phyloP scores from a whole-genome alignment of 805 yeast genomes.

The Candida michaelii region DNA sequence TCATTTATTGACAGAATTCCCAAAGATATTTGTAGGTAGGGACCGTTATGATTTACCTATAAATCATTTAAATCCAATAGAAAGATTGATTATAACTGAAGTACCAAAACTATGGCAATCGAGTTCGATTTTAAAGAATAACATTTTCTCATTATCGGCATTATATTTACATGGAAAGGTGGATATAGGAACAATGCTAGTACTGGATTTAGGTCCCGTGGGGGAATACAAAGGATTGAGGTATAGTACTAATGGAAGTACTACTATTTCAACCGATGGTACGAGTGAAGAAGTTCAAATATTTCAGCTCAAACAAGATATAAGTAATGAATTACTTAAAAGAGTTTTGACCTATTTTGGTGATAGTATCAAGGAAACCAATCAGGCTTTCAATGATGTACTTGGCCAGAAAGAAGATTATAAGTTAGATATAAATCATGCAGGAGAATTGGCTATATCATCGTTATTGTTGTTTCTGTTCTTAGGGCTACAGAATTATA shows the following conservation, averaged over 20 bases:
- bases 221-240: constrained; percentile 1
- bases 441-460: constrained; percentile 6
- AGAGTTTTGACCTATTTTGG: constrained; percentile 2
- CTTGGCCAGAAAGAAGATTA: neutral
- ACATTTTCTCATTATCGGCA: constrained; percentile 4
- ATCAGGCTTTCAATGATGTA: neutral
- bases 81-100: constrained; percentile 2
- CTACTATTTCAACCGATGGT: neutral
- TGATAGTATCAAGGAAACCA: constrained; percentile 1
- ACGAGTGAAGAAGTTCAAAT: neutral
- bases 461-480: constrained; percentile 4
- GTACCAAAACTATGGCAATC: constrained; percentile 7
- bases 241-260: neutral
- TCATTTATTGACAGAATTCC: constrained; percentile 7
- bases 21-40: neutral
- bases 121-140: neutral
- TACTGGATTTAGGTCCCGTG: constrained; percentile 6
- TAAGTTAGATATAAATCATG: neutral
- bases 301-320: neutral
- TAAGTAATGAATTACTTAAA: neutral
- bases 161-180: neutral
- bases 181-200: constrained; percentile 3
- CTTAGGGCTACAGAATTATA: constrained; percentile 2
- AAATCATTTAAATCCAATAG: constrained; percentile 4
- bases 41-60: neutral